Conservation (phyloP, 179 eudicot species). For the Spinacia oleracea region DNA sequence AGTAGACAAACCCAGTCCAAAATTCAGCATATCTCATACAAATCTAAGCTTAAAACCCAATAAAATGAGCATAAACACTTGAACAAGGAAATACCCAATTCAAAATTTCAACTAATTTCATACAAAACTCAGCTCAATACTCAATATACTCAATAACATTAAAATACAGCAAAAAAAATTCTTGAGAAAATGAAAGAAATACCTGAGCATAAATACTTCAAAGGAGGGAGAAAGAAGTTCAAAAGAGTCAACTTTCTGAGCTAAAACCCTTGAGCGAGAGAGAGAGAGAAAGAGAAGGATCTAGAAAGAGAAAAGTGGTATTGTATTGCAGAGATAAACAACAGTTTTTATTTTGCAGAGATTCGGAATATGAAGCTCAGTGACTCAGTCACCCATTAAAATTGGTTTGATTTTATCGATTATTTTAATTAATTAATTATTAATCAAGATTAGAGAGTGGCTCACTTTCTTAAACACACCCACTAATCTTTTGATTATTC, state of each 20-base stretch:
- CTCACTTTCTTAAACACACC: not conserved
- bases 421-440: not conserved
- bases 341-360: not conserved
- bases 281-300: constrained; percentile 20
- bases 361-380: not conserved
- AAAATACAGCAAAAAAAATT: not conserved
- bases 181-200: not conserved
- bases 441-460: not conserved
- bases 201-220: constrained; percentile 32
- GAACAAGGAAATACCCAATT: not conserved
- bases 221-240: not conserved
- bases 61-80: not conserved
- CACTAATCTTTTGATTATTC: not conserved
- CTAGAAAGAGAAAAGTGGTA: constrained; percentile 13
- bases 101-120: not conserved
- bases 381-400: constrained; percentile 9
- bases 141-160: not conserved
- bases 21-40: not conserved
- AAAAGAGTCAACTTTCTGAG: constrained; percentile 4
- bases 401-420: not conserved
- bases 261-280: constrained; percentile 13
- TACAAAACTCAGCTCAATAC: not conserved
- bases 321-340: not conserved
- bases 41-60: not conserved
- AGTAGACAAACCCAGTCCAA: not conserved